Evolutionary conservation across 805 yeast genomes (phyloP).

Genomic region (Yamadazyma laniorum): DNA sequence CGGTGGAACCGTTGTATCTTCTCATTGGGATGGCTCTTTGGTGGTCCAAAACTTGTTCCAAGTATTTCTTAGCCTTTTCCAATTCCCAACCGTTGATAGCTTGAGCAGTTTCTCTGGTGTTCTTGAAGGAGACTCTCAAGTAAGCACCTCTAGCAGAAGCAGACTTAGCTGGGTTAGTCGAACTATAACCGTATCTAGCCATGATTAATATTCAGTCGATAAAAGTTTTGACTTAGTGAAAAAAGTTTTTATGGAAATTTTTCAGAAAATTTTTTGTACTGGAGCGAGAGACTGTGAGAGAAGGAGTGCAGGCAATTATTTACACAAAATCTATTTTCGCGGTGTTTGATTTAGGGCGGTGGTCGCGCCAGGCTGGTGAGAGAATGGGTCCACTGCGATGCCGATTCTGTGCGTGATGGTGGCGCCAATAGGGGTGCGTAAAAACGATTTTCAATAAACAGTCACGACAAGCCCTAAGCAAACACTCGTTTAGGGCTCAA

Average conservation of each 20-base stretch:
- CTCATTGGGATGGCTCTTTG: slow-evolving; percentile 99
- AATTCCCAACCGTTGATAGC: slow-evolving; percentile 98
- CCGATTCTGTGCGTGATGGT: too few relatives aligned
- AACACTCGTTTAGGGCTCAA: too few relatives aligned
- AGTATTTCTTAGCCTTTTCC: slow-evolving; percentile 92
- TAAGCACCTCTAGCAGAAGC: slow-evolving; percentile 99
- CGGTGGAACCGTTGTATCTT: slow-evolving; percentile 93
- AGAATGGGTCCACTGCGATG: too few relatives aligned
- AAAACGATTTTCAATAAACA: too few relatives aligned
- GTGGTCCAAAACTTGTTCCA: slow-evolving; percentile 94
- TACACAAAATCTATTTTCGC: too few relatives aligned
- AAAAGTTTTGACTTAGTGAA: slow-evolving; percentile 6
- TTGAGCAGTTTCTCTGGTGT: slow-evolving; percentile 99
- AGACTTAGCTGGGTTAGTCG: slow-evolving; percentile 99
- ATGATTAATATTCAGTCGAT: slow-evolving; percentile 33
- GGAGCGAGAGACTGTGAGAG: slow-evolving; percentile 2
- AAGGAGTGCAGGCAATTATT: slow-evolving; percentile 1
- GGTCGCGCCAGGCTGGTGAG: too few relatives aligned
- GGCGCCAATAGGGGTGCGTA: too few relatives aligned
- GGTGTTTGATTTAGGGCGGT: too few relatives aligned
- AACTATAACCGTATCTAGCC: slow-evolving; percentile 99
- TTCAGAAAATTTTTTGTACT: slow-evolving; percentile 6
- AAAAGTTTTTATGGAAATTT: slow-evolving; percentile 9
- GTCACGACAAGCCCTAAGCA: too few relatives aligned
- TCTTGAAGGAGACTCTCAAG: slow-evolving; percentile 99